A percentile compares a stretch with the other conserved stretches of the same genome.
These are phyloP conservation scores for Schizopora paradoxa DNA, from an alignment of 1,284 basidiomycete genomes.

Conservation along the genomic window DNA sequence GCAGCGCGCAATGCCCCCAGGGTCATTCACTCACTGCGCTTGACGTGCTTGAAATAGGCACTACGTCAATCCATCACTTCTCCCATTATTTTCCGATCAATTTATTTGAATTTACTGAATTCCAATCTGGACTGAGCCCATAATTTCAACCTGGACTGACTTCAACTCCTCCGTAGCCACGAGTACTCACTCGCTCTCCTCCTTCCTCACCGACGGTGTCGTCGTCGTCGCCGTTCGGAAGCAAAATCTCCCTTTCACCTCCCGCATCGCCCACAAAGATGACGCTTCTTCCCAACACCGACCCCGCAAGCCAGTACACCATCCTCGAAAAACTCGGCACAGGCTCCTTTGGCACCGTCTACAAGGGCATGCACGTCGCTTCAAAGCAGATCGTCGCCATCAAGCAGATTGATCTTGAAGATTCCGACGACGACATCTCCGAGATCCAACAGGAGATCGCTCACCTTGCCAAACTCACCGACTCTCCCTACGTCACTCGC, in stretches of 20 bases:
- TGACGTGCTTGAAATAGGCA: no score
- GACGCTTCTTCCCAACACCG: conserved; percentile 51
- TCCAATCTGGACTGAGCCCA: no score
- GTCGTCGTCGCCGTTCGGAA: not conserved
- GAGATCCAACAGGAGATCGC: conserved; percentile 99
- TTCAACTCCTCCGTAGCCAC: conserved; percentile 12
- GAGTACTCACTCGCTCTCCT: conserved; percentile 19
- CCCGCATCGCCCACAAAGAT: conserved; percentile 1
- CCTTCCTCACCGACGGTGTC: conserved; percentile 3
- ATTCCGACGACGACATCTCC: conserved; percentile 91
- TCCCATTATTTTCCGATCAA: no score
- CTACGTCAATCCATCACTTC: no score
- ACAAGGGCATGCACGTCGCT: conserved; percentile 94
- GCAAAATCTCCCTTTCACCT: not conserved
- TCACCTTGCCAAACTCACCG: conserved; percentile 91
- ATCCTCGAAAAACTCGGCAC: conserved; percentile 94
- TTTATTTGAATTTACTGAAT: no score
- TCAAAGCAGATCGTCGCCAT: conserved; percentile 86
- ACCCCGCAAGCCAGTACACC: conserved; percentile 86
- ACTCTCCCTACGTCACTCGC: conserved; percentile 91
- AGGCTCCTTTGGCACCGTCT: conserved; percentile 96
- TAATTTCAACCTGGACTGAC: no score
- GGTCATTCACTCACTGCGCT: no score
- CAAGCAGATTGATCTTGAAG: conserved; percentile 61
- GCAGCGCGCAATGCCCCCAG: no score